Evolutionary conservation across 1,284 basidiomycete genomes (phyloP).

Genomic region (Pisolithus thermaeus): DNA sequence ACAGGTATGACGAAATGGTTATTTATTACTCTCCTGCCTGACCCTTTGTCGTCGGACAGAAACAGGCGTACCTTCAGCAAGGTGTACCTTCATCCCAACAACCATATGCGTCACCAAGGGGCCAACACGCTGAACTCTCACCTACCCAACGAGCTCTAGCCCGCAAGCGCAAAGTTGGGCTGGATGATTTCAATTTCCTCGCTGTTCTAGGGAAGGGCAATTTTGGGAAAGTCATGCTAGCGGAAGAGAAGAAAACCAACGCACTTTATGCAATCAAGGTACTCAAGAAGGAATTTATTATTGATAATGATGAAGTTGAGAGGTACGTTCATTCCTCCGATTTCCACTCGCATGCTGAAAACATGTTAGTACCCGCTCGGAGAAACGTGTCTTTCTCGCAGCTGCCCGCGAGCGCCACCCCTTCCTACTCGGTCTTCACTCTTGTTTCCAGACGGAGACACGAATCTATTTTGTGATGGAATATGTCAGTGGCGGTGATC

Average conservation of each 20-base stretch:
- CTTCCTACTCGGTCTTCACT: constrained; percentile 94
- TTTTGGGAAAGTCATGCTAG: constrained; percentile 99
- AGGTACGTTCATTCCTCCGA: constrained; percentile 48
- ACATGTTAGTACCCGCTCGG: constrained; percentile 82
- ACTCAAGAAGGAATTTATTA: constrained; percentile 99
- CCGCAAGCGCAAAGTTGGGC: constrained; percentile 81
- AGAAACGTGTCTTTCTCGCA: constrained; percentile 96
- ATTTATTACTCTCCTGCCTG: background rate
- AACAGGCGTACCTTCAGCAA: constrained; percentile 23
- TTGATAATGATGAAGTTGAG: constrained; percentile 99
- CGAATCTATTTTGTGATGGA: constrained; percentile 94
- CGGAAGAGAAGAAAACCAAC: constrained; percentile 93
- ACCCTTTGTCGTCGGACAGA: constrained; percentile 14
- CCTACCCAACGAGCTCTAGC: constrained; percentile 32
- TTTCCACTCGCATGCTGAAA: constrained; percentile 6
- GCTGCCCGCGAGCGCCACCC: constrained; percentile 96
- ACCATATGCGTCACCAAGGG: constrained; percentile 20
- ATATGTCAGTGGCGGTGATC: constrained; percentile 93
- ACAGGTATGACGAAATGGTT: constrained; percentile 18
- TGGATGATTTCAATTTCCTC: constrained; percentile 99
- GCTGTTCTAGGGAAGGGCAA: constrained; percentile 99
- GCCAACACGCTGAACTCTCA: constrained; percentile 21
- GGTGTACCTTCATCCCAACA: constrained; percentile 17
- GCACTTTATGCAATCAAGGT: constrained; percentile 99
- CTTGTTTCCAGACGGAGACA: constrained; percentile 99